Evolutionary conservation across 2,329 filamentous ascomycete genomes (phyloP).

Genomic region (Pezicula radicicola): DNA sequence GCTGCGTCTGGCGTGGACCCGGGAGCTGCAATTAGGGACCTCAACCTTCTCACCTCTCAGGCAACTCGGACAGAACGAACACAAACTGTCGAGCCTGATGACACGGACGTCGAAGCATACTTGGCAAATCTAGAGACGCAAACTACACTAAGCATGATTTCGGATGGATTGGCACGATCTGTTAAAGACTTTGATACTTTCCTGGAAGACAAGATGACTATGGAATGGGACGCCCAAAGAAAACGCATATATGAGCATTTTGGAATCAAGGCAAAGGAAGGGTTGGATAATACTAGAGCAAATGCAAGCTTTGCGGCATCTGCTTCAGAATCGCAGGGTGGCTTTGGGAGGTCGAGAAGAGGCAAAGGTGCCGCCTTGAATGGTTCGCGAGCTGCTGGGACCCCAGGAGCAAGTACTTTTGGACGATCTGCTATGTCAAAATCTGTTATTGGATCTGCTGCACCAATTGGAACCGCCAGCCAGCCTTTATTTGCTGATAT

Average conservation of each 20-base stretch:
- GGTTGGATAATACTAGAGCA: conserved; percentile 19
- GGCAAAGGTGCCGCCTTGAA: conserved; percentile 39
- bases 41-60: conserved; percentile 71
- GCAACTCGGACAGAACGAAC: conserved; percentile 41
- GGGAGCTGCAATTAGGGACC: conserved; percentile 78
- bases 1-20: conserved; percentile 92
- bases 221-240: conserved; percentile 94
- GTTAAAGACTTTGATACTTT: conserved; percentile 91
- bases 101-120: conserved; percentile 74
- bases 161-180: conserved; percentile 85
- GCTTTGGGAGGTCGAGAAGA: conserved; percentile 58
- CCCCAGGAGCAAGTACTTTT: conserved; percentile 52
- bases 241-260: conserved; percentile 96
- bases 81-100: conserved; percentile 35
- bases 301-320: conserved; percentile 26
- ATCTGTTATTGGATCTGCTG: conserved; percentile 83
- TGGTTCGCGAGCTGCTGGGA: conserved; percentile 19
- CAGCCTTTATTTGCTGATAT: conserved; percentile 67
- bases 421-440: conserved; percentile 71
- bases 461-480: conserved; percentile 59
- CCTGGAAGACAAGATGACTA: conserved; percentile 88
- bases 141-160: conserved; percentile 86
- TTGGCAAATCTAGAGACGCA: conserved; percentile 84
- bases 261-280: conserved; percentile 68
- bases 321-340: conserved; percentile 45